These are phyloP conservation scores for Saksenaea oblongispora DNA, from an alignment of 371 early-diverging fungal genomes.

Conservation along the genomic window DNA sequence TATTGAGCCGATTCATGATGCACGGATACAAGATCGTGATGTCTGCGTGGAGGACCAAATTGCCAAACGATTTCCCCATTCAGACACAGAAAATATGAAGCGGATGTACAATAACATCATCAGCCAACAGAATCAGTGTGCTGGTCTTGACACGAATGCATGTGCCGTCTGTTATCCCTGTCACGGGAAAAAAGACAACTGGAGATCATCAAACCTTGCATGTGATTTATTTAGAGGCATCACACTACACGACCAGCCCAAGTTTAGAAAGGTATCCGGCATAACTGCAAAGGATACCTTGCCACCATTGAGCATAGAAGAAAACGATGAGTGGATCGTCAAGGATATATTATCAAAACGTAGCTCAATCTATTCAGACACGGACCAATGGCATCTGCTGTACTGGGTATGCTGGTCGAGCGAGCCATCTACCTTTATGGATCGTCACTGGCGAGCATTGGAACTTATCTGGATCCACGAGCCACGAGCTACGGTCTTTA, in stretches of 20 bases:
- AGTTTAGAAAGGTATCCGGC: slow-evolving; percentile 23
- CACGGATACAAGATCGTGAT: slow-evolving; percentile 52
- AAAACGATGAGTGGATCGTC: slow-evolving; percentile 65
- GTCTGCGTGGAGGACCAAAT: slow-evolving; percentile 62
- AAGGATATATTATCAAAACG: slow-evolving; percentile 52
- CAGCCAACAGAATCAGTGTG: slow-evolving; percentile 32
- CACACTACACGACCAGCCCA: slow-evolving; percentile 26
- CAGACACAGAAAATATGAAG: slow-evolving; percentile 21
- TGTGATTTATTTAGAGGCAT: slow-evolving; percentile 59
- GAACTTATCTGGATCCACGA: slow-evolving; percentile 70
- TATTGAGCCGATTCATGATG: slow-evolving; percentile 57
- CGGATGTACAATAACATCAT: slow-evolving; percentile 53
- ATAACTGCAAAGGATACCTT: slow-evolving; percentile 40
- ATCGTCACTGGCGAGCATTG: slow-evolving; percentile 65
- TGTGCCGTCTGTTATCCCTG: slow-evolving; percentile 67
- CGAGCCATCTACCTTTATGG: slow-evolving; percentile 57
- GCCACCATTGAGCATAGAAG: slow-evolving; percentile 35
- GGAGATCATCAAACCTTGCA: slow-evolving; percentile 49
- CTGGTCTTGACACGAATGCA: slow-evolving; percentile 18
- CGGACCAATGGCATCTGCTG: slow-evolving; percentile 59
- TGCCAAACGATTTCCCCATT: slow-evolving; percentile 49
- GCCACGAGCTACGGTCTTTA: slow-evolving; percentile 60
- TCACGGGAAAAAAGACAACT: slow-evolving; percentile 50
- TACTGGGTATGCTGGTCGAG: slow-evolving; percentile 74
- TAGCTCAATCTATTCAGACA: slow-evolving; percentile 58